These are phyloP conservation scores for Gnomoniopsis sp. DNA, from an alignment of 2,329 filamentous ascomycete species.

Conservation along the genomic window DNA sequence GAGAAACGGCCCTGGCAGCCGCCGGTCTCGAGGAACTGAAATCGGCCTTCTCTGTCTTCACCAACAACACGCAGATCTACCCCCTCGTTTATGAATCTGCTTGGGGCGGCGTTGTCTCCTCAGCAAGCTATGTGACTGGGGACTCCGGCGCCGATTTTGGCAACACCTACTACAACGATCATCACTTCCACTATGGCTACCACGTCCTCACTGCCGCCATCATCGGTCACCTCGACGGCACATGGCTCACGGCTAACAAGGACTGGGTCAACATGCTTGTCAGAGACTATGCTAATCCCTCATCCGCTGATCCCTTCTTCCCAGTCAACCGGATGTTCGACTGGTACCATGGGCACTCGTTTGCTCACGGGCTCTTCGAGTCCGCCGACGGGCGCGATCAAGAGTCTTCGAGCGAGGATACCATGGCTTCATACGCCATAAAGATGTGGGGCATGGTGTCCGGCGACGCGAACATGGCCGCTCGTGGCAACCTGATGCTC, in stretches of 20 bases:
- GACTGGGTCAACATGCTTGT: conserved; percentile 81
- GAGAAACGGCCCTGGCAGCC: conserved; percentile 53
- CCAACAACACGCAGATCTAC: conserved; percentile 63
- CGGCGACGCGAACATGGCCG: conserved; percentile 76
- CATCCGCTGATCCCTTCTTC: conserved; percentile 66
- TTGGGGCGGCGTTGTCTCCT: conserved; percentile 81
- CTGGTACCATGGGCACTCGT: conserved; percentile 92
- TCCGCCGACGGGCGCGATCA: conserved; percentile 73
- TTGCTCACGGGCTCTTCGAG: conserved; percentile 78
- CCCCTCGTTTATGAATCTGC: conserved; percentile 62
- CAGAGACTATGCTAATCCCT: conserved; percentile 79
- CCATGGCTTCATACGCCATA: conserved; percentile 79
- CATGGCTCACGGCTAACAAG: conserved; percentile 67
- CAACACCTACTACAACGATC: conserved; percentile 79
- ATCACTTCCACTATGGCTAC: conserved; percentile 80
- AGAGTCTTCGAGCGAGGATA: conserved; percentile 88
- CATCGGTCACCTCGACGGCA: conserved; percentile 73
- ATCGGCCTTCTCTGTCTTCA: conserved; percentile 62
- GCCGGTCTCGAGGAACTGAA: conserved; percentile 61
- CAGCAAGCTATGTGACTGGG: conserved; percentile 66
- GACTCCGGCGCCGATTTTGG: conserved; percentile 79
- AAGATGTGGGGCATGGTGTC: conserved; percentile 89
- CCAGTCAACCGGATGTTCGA: conserved; percentile 83
- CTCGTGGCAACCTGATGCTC: conserved; percentile 80
- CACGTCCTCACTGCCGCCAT: conserved; percentile 84